These are phyloP conservation scores for Hamamelis virginiana DNA, from an alignment of 164 flowering plant species.

Conservation along the genomic window DNA sequence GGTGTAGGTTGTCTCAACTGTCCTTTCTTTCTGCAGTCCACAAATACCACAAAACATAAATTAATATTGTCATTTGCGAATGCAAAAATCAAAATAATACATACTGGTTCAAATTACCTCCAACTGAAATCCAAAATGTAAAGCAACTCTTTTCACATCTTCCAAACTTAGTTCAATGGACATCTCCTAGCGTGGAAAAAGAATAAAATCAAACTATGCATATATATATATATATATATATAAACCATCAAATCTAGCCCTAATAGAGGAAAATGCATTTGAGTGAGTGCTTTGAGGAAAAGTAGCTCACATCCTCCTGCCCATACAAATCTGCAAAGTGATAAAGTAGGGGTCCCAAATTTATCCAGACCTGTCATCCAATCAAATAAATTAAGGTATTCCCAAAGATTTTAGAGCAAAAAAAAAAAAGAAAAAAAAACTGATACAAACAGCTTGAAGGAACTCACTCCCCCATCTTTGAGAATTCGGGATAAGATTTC, in stretches of 20 bases:
- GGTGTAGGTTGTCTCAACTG: slow-evolving; percentile 84
- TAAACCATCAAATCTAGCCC: neutral
- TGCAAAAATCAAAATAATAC: slow-evolving; percentile 1
- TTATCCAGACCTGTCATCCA: slow-evolving; percentile 83
- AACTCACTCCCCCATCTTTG: slow-evolving; percentile 92
- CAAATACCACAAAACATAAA: neutral
- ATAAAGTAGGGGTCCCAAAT: slow-evolving; percentile 94
- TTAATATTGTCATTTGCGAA: neutral
- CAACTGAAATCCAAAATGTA: slow-evolving; percentile 65
- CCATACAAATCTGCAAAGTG: slow-evolving; percentile 93
- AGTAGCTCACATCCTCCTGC: slow-evolving; percentile 72
- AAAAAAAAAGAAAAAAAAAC: neutral
- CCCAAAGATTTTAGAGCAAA: neutral
- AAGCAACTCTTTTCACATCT: slow-evolving; percentile 86
- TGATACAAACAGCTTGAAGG: slow-evolving; percentile 5
- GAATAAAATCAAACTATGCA: slow-evolving; percentile 3
- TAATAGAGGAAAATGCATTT: neutral
- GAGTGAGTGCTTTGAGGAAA: neutral
- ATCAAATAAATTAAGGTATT: slow-evolving; percentile 10
- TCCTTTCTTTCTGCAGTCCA: slow-evolving; percentile 65
- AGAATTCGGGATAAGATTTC: slow-evolving; percentile 84
- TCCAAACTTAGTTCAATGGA: slow-evolving; percentile 94
- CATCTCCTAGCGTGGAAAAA: slow-evolving; percentile 59
- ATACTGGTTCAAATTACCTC: slow-evolving; percentile 48
- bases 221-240: neutral